Evolutionary conservation across 1,284 basidiomycete species (phyloP), one percentile per base, ranked within the genome.

Genomic region (Trichosporon asahii): DNA sequence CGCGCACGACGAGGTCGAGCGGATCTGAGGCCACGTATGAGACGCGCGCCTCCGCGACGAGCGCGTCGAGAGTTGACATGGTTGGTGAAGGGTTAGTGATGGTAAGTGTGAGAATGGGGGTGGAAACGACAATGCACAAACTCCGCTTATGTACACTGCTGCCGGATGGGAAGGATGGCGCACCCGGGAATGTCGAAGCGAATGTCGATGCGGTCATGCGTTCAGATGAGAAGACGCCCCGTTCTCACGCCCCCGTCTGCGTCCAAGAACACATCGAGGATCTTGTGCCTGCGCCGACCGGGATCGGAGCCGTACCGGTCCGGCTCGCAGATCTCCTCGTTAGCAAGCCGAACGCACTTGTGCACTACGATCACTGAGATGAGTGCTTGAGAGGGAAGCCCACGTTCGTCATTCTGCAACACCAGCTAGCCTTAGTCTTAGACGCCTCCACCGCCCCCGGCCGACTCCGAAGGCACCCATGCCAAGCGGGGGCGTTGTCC

Each of bases 1-100:
- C 57, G 27, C 57, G 57, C 57, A 29, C 57, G 27, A 31, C 57
- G 27, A 61, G 57, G 57, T 61, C 57, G 29, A 61, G 57, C 21
- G 27, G 57, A 31, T 61, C 27, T 7, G 57, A 31, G 27, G 29
- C 57, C 8, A 12, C 18, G 57, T 31, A 61, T 5, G 57, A 29
- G 2, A 14, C 57, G 29, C 57, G 57, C 18, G 57, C 57, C 29
- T 61, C 57, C 14, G 27, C 14, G 8, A 61, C 57, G 57, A 61
- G 57, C 21, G 27, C 27, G 18, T 31, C 57, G 57, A 61, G 57
- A 2, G 57, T 61, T 27, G 57, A 61, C 57, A 61, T 61, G 57
- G 15, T 61, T 23, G 21, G 21, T 33, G 7, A 9, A 33, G 31
- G 27, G 27, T 29, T 61, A 27, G 11, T 33, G 57, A n/a, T 33